Conservation (phyloP, 2,329 filamentous ascomycete species). For the Grosmannia huntii region DNA sequence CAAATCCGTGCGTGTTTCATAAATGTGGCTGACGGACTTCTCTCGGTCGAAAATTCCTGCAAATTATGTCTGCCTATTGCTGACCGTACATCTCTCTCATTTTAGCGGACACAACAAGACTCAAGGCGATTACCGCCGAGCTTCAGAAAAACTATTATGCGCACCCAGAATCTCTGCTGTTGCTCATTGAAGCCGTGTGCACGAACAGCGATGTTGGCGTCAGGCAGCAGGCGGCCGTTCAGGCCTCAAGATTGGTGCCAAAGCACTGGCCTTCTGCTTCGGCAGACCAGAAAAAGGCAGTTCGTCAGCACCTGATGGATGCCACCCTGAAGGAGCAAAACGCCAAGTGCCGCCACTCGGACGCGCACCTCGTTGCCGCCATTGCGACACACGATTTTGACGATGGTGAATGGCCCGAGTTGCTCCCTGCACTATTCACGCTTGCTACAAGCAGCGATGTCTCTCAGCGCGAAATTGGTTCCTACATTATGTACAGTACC, state of each 20-base stretch:
- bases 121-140: constrained; percentile 80
- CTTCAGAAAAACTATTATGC: constrained; percentile 91
- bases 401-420: constrained; percentile 72
- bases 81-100: constrained; percentile 9
- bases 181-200: constrained; percentile 78
- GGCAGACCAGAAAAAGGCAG: constrained; percentile 62
- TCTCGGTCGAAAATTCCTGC: background rate
- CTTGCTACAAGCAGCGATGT: constrained; percentile 65
- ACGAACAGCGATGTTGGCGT: constrained; percentile 61
- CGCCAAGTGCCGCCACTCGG: constrained; percentile 67
- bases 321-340: constrained; percentile 70
- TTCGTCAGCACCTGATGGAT: constrained; percentile 73
- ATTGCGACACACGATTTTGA: constrained; percentile 79
- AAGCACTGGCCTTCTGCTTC: constrained; percentile 76
- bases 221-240: constrained; percentile 83
- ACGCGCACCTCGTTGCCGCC: constrained; percentile 75
- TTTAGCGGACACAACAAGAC: constrained; percentile 74
- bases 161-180: constrained; percentile 68
- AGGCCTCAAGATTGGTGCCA: constrained; percentile 67
- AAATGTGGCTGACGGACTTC: background rate
- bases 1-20: constrained; percentile 58
- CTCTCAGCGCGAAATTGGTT: constrained; percentile 74
- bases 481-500: constrained; percentile 87
- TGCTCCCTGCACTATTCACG: constrained; percentile 66
- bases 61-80: constrained; percentile 1